Percentiles rank a stretch among this genome's conserved stretches.
Conservation (phyloP, 768 basidiomycete species). For the Termitomyces sp. region DNA sequence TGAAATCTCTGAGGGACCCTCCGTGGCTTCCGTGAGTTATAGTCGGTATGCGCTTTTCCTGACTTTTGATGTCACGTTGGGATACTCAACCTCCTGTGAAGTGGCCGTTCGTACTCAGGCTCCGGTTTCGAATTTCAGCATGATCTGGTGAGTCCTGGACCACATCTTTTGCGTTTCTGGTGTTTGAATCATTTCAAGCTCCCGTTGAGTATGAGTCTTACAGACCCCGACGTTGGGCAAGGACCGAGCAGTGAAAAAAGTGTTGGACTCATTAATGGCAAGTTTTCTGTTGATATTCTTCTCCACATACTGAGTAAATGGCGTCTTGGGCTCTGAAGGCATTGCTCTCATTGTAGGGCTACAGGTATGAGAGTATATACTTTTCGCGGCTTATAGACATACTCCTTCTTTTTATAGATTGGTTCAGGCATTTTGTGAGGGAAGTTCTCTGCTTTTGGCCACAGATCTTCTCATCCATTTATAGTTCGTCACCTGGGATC, state of each 20-base stretch:
- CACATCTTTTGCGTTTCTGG: neutral
- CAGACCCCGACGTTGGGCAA: slow-evolving; percentile 52
- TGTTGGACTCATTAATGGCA: slow-evolving; percentile 73
- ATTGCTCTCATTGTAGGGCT: slow-evolving; percentile 79
- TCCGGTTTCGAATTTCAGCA: slow-evolving; percentile 76
- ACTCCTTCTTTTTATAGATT: slow-evolving; percentile 38
- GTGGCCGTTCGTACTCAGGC: slow-evolving; percentile 60
- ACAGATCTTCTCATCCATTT: slow-evolving; percentile 1
- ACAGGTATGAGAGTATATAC: slow-evolving; percentile 44
- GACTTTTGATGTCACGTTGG: neutral
- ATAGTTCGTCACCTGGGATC: slow-evolving; percentile 86
- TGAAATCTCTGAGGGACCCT: slow-evolving; percentile 66
- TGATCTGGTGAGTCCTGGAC: slow-evolving; percentile 38
- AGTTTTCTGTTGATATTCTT: slow-evolving; percentile 13
- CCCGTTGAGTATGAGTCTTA: slow-evolving; percentile 71
- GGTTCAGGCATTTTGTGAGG: slow-evolving; percentile 91
- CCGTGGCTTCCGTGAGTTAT: slow-evolving; percentile 23
- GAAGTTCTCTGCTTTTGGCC: neutral
- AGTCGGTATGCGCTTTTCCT: slow-evolving; percentile 23
- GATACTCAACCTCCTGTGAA: slow-evolving; percentile 10
- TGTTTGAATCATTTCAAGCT: slow-evolving; percentile 25
- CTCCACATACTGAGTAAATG: neutral
- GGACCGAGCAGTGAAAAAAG: slow-evolving; percentile 58
- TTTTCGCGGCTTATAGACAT: neutral
- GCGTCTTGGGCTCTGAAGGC: slow-evolving; percentile 35